phyloP scores from a whole-genome alignment of 345 rosid genomes.

The Populus pruinosa region DNA sequence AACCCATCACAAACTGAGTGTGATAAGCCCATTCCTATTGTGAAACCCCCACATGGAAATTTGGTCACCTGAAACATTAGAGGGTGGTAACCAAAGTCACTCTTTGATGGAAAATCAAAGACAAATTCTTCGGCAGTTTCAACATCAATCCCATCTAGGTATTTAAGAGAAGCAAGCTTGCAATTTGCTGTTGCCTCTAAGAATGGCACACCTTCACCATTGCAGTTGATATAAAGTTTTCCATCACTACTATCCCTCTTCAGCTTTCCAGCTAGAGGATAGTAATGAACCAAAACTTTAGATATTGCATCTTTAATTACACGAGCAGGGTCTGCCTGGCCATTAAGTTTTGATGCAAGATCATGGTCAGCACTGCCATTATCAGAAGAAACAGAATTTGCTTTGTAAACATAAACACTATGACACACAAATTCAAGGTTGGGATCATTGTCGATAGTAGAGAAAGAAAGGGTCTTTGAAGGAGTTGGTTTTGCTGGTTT shows the following conservation, averaged over 20 bases:
- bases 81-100: constrained; percentile 27
- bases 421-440: constrained; percentile 41
- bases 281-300: constrained; percentile 44
- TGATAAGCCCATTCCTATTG: constrained; percentile 52
- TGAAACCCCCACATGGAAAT: constrained; percentile 56
- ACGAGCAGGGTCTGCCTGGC: constrained; percentile 32
- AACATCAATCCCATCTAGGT: constrained; percentile 42
- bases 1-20: constrained; percentile 59
- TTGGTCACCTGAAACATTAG: constrained; percentile 48
- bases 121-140: constrained; percentile 30
- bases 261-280: constrained; percentile 61
- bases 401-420: constrained; percentile 42
- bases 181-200: constrained; percentile 35
- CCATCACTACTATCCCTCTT: constrained; percentile 29
- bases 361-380: background rate
- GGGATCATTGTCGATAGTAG: constrained; percentile 52
- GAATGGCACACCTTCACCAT: constrained; percentile 52
- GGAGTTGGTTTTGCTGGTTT: constrained; percentile 52
- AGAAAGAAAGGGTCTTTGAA: constrained; percentile 41
- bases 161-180: constrained; percentile 37
- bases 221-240: constrained; percentile 36
- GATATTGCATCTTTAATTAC: constrained; percentile 50
- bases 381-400: background rate
- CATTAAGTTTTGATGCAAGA: background rate
- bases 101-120: constrained; percentile 26